Conservation (phyloP, 2,329 filamentous ascomycete genomes). For the Ophiobolus disseminans region DNA sequence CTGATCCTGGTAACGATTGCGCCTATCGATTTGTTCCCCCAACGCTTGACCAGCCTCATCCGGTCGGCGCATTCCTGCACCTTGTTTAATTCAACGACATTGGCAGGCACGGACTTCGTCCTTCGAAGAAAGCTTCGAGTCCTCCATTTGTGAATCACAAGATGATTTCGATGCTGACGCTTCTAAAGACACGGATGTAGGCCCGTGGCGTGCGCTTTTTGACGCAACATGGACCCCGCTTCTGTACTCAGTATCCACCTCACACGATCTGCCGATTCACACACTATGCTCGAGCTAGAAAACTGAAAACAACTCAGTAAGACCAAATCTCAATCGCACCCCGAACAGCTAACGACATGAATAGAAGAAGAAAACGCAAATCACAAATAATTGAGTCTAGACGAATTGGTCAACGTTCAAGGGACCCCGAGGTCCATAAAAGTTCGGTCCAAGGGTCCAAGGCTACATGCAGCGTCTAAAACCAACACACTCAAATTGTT, state of each 20-base stretch:
- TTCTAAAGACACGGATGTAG: neutral
- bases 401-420: too few species aligned
- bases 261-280: neutral
- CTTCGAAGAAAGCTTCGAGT: neutral
- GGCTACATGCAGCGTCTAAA: slow-evolving; percentile 2
- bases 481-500: neutral
- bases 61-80: neutral
- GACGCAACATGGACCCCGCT: slow-evolving; percentile 6
- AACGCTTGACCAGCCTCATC: neutral
- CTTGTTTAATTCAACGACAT: slow-evolving; percentile 2
- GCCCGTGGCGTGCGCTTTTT: neutral
- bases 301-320: neutral
- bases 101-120: neutral
- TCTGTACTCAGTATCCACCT: neutral
- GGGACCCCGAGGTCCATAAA: neutral
- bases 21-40: slow-evolving; percentile 1
- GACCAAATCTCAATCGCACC: too few species aligned
- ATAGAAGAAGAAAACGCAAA: too few species aligned
- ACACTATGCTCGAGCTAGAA: neutral
- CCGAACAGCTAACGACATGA: too few species aligned
- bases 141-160: neutral
- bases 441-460: neutral
- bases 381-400: too few species aligned
- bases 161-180: neutral
- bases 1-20: slow-evolving; percentile 1